A percentile compares a stretch with the other conserved stretches of the same genome.
Evolutionary conservation across 768 basidiomycete genomes (phyloP).

Genomic region (Punctularia strigosozonata): DNA sequence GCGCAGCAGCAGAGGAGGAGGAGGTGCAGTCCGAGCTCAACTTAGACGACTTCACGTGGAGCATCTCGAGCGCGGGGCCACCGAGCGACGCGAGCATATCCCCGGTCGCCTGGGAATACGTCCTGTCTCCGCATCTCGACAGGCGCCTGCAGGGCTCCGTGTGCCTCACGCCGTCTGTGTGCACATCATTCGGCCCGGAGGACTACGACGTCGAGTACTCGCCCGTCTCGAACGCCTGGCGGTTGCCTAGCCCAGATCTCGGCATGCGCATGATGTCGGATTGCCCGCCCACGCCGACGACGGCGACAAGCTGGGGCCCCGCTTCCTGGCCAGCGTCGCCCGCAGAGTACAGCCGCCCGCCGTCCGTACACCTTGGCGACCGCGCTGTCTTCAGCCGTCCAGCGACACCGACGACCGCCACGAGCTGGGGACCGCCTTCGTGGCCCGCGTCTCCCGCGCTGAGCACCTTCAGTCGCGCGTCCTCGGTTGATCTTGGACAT

Average conservation of each 20-base stretch:
- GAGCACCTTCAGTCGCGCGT: background rate
- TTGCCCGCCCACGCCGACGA: conserved; percentile 37
- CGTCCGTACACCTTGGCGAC: conserved; percentile 29
- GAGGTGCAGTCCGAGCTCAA: conserved; percentile 35
- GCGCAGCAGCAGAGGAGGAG: conserved; percentile 8
- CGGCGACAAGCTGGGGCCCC: conserved; percentile 36
- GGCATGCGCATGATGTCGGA: conserved; percentile 44
- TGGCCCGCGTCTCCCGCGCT: conserved; percentile 5
- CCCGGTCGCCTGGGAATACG: conserved; percentile 23
- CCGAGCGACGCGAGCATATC: conserved; percentile 29
- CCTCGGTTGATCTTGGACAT: background rate
- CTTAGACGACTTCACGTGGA: conserved; percentile 60
- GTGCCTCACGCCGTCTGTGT: conserved; percentile 36
- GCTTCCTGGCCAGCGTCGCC: conserved; percentile 21
- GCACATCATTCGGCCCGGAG: conserved; percentile 46
- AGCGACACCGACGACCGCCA: conserved; percentile 30
- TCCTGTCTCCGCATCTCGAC: conserved; percentile 46
- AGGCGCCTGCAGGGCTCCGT: conserved; percentile 45
- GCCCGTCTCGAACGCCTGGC: conserved; percentile 20
- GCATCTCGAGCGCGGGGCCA: conserved; percentile 59
- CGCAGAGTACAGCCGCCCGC: conserved; percentile 14
- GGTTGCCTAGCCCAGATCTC: conserved; percentile 46
- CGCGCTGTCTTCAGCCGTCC: conserved; percentile 26
- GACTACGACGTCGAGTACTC: conserved; percentile 30
- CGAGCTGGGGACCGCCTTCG: conserved; percentile 34